phyloP scores from a whole-genome alignment of 176 grass and related monocot genomes.

The Phyllostachys edulis region DNA sequence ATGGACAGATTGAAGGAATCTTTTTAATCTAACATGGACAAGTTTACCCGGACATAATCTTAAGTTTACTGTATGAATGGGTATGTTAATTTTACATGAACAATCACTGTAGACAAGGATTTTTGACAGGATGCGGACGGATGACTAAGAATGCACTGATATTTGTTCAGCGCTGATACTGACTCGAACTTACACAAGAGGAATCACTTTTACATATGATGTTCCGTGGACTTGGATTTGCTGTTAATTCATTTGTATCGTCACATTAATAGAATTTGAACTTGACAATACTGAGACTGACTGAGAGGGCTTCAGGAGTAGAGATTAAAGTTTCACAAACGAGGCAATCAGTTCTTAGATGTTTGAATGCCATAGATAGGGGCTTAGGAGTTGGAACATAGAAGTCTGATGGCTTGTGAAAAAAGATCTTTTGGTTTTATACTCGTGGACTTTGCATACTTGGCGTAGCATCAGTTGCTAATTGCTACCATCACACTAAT shows the following conservation, averaged over 20 bases:
- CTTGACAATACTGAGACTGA: neutral
- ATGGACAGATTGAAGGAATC: slow-evolving; percentile 18
- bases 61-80: slow-evolving; percentile 30
- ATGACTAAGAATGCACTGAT: slow-evolving; percentile 35
- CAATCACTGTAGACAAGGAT: slow-evolving; percentile 32
- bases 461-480: neutral
- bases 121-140: slow-evolving; percentile 36
- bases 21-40: slow-evolving; percentile 18
- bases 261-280: slow-evolving; percentile 21
- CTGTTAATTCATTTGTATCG: slow-evolving; percentile 19
- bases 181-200: neutral
- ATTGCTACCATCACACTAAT: neutral
- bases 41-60: slow-evolving; percentile 11
- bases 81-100: slow-evolving; percentile 33
- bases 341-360: neutral
- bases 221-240: slow-evolving; percentile 27
- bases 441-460: slow-evolving; percentile 4
- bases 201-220: slow-evolving; percentile 19
- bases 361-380: neutral
- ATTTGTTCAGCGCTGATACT: slow-evolving; percentile 29
- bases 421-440: neutral
- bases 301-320: neutral
- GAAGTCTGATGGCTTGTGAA: slow-evolving; percentile 6
- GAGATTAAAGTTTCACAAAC: neutral
- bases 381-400: neutral